phyloP scores from a whole-genome alignment of 129 eudicot species.

The Apium graveolens region DNA sequence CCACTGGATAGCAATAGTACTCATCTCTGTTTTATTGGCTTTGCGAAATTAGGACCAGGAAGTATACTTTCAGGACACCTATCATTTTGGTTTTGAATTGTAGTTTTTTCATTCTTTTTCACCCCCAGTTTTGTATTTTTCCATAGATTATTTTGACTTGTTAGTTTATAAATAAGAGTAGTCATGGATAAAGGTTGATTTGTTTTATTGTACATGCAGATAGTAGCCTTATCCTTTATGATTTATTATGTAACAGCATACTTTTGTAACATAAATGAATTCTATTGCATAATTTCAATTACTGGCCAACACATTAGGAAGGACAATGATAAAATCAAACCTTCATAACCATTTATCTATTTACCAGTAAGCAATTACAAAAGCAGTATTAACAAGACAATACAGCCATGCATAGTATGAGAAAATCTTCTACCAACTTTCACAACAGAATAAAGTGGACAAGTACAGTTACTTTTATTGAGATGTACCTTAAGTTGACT shows the following conservation, averaged over 20 bases:
- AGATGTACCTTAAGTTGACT: background rate
- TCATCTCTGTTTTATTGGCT: constrained; percentile 29
- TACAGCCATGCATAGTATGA: background rate
- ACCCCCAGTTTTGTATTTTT: background rate
- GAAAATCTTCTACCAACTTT: background rate
- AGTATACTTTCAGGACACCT: background rate
- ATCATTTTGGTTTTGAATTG: background rate
- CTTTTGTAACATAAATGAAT: background rate
- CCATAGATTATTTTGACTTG: background rate
- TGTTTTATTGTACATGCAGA: background rate
- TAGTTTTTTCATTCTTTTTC: background rate
- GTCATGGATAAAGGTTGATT: background rate
- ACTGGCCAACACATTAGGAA: background rate
- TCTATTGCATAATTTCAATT: background rate
- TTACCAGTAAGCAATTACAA: background rate
- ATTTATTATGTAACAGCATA: background rate
- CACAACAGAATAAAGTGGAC: background rate
- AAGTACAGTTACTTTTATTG: background rate
- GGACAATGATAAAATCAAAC: background rate
- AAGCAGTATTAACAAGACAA: background rate
- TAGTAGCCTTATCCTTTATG: background rate
- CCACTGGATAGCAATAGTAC: constrained; percentile 33
- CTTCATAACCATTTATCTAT: background rate
- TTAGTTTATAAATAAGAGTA: background rate
- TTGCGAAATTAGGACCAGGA: constrained; percentile 18